Base-by-base conservation (phyloP, 192 early-diverging fungal genomes). In the Chytriomyces sp. region DNA sequence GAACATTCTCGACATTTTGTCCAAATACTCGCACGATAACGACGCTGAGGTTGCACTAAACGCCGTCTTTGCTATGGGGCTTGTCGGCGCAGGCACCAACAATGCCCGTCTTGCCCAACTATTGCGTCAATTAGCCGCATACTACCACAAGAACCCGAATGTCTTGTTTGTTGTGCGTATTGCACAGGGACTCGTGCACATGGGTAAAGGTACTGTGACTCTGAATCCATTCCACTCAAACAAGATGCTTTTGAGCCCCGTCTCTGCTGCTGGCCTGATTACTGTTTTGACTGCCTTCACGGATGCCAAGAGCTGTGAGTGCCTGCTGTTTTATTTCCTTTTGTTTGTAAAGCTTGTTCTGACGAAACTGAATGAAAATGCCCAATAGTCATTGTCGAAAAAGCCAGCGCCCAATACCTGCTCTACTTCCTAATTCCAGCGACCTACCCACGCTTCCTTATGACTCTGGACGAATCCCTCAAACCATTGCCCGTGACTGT, bases 121-220 rank as follows among this genome's bases (percentile, higher is more conserved):
- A 90, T 84, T 99, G 72, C 88, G 98, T 67, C 96, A 98, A 81
- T 86, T 99, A 35, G 97, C 97, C 9, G 90, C 93, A 20, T 99
- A 95, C 88, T 98, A 99, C 84, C 90, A 96, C 84, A 97, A 97
- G 83, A 96, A 98, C 73, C 86, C 96, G 35, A 91, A 91, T 74
- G 89, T 89, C 77, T 85, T 96, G 71, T 96, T 96, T 74, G 85
- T 94, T 68, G 94, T 96, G 16, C 87, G 94, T 45, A 90, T 96
- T 71, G 88, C 93, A 28, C 94, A 95, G 87, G 94, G 94, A 46
- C 78, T 96, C 20, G 78, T 96, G 28, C 94, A 96, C 78, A 95
- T 99, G 96, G 98, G 97, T 79, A 99, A 99, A 88, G 98, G 98
- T 43, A 97, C 98, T 0, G 88, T 98, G 90, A 94, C 97, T 6